phyloP scores from a whole-genome alignment of 106 monocot genomes.

The Dendrobium officinale region DNA sequence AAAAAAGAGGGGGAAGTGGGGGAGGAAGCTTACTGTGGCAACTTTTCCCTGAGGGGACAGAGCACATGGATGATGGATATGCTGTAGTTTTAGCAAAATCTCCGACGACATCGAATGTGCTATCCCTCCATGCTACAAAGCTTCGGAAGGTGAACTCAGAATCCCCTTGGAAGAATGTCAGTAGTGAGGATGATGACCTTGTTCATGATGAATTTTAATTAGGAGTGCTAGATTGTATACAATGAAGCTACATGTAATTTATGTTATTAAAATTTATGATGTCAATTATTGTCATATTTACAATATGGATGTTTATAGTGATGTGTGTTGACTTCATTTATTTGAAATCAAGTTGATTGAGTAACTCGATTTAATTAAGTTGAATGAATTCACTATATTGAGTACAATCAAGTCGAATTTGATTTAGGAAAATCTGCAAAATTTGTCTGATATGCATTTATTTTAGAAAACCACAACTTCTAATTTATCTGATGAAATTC shows the following conservation, averaged over 20 bases:
- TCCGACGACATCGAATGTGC: slow-evolving; percentile 24
- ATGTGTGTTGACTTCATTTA: no score
- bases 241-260: background rate
- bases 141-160: slow-evolving; percentile 14
- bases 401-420: no score
- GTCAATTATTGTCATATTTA: no score
- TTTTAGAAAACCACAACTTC: no score
- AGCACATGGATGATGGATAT: slow-evolving; percentile 93
- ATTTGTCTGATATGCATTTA: no score
- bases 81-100: slow-evolving; percentile 45
- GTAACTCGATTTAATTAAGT: no score
- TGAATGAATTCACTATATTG: no score
- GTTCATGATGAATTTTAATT: background rate
- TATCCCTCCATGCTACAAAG: slow-evolving; percentile 40
- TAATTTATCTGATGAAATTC: no score
- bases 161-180: background rate
- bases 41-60: slow-evolving; percentile 76
- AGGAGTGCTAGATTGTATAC: background rate
- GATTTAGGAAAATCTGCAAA: no score
- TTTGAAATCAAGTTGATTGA: no score
- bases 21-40: slow-evolving; percentile 88
- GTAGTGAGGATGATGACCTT: background rate
- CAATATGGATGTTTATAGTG: no score
- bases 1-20: slow-evolving; percentile 39
- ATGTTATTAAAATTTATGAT: no score